phyloP scores from a whole-genome alignment of 129 eudicot species.

The Gnaphalium uliginosum region DNA sequence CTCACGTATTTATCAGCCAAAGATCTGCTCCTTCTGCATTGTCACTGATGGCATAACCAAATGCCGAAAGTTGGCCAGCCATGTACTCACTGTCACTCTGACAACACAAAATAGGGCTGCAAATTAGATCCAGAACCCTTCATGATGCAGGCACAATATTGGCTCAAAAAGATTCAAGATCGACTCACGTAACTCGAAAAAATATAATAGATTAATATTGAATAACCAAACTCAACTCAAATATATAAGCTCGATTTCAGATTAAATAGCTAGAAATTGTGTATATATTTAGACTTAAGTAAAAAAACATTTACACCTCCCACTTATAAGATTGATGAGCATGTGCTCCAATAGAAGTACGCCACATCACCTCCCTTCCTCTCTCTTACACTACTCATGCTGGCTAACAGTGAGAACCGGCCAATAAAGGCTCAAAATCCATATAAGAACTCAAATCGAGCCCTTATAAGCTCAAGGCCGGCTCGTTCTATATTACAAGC shows the following conservation, averaged over 20 bases:
- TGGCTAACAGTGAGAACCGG: too few species aligned
- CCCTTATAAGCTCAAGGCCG: background rate
- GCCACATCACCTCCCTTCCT: too few species aligned
- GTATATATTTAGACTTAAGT: background rate
- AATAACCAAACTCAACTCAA: too few species aligned
- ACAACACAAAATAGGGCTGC: constrained; percentile 21
- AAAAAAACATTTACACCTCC: background rate
- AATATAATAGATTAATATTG: too few species aligned
- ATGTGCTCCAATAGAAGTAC: too few species aligned
- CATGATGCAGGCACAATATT: background rate
- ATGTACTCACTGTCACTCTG: constrained; percentile 99
- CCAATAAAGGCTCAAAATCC: background rate
- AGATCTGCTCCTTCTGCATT: constrained; percentile 87
- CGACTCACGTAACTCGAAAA: background rate
- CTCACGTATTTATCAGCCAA: constrained; percentile 96
- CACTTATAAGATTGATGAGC: background rate
- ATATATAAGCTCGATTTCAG: background rate
- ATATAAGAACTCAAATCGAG: background rate
- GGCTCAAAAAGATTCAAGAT: background rate
- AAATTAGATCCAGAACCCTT: background rate
- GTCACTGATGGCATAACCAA: constrained; percentile 81
- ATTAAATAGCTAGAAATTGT: background rate
- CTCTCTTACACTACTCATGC: too few species aligned
- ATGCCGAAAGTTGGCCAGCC: constrained; percentile 98
- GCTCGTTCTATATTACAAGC: background rate